phyloP scores from a whole-genome alignment of 2,329 filamentous ascomycete genomes.

The Didymella pomorum region DNA sequence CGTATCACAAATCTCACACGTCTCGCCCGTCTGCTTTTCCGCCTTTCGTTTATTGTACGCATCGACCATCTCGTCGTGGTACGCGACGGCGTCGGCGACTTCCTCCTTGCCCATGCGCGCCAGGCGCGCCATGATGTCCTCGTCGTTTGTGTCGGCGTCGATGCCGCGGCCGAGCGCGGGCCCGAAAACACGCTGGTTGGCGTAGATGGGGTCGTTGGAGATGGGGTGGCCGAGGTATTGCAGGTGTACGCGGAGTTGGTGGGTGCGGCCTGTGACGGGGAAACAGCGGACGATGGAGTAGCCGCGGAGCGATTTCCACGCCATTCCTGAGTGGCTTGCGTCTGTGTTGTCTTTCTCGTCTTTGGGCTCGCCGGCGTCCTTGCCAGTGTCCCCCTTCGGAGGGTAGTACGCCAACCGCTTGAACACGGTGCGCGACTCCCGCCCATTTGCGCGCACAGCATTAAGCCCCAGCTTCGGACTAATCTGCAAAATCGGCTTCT shows the following conservation, averaged over 20 bases:
- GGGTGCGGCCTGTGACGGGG: constrained; percentile 90
- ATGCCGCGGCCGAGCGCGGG: constrained; percentile 75
- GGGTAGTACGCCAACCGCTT: constrained; percentile 92
- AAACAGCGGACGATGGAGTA: constrained; percentile 96
- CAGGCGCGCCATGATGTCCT: constrained; percentile 86
- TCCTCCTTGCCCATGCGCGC: constrained; percentile 94
- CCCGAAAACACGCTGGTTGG: constrained; percentile 92
- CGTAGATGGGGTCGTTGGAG: constrained; percentile 96
- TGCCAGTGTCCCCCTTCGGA: too few species aligned
- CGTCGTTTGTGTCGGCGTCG: constrained; percentile 75
- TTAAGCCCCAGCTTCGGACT: constrained; percentile 95
- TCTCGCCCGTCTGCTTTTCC: constrained; percentile 88
- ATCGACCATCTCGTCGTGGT: constrained; percentile 93
- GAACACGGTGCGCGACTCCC: constrained; percentile 89
- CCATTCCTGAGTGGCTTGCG: too few species aligned
- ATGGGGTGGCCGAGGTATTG: constrained; percentile 96
- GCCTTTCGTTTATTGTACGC: constrained; percentile 89
- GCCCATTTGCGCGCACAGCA: constrained; percentile 90
- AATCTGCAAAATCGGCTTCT: constrained; percentile 92
- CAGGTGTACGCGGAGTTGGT: constrained; percentile 93
- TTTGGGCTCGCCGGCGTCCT: too few species aligned
- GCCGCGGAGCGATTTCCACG: constrained; percentile 68
- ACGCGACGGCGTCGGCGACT: constrained; percentile 86
- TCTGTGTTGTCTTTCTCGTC: too few species aligned
- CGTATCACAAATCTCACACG: constrained; percentile 83